Evolutionary conservation across 2,329 filamentous ascomycete species (phyloP), one percentile per base, ranked within the genome.

Genomic region (Didymella exigua): DNA sequence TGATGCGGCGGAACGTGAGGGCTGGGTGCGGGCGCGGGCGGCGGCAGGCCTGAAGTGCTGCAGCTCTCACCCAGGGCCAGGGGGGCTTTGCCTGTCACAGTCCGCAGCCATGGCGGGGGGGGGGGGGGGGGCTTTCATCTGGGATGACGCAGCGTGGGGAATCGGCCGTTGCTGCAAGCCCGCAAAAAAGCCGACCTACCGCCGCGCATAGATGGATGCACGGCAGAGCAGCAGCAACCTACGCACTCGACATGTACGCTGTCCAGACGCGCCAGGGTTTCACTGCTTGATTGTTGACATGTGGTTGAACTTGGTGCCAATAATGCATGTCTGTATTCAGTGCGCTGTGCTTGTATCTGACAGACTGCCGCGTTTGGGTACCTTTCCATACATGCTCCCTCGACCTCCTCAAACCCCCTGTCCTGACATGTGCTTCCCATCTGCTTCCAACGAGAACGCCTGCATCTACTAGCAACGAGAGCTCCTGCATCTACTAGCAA

Each of bases 21-120:
- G 8, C n/a, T 34, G 41, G 34, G 44, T 14, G 40, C 26, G 24
- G 24, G 9, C 24, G 33, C 33, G 38, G 51, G 26, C 31, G 38
- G 38, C 51, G 33, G 51, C 45, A 36, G 43, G 31, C 9, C 27
- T 34, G 40, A 13, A 37, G 47, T 49, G 47, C 41, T 47, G 61
- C 62, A 62, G 61, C 59, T 50, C 50, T 56, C 62, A 63, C 60
- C 66, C 63, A 64, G 62, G 63, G 62, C 56, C 54, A 60, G 63
- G 58, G 52, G 55, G 47, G 16, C 53, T 41, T 38, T 54, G 45
- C 38, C 31, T 54, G 44, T 44, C 44, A 43, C 51, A 21, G 36
- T 44, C 44, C n/a, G 31, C 54, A 50, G 51, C 44, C 43, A 61
- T 67, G 50, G 65, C 65, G 66, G 66, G 33, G n/a, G n/a, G n/a